A percentile compares a stretch with the other conserved stretches of the same genome.
These are phyloP conservation scores for Monosporascus sp. DNA, from an alignment of 2,329 filamentous ascomycete species.

Conservation along the genomic window DNA sequence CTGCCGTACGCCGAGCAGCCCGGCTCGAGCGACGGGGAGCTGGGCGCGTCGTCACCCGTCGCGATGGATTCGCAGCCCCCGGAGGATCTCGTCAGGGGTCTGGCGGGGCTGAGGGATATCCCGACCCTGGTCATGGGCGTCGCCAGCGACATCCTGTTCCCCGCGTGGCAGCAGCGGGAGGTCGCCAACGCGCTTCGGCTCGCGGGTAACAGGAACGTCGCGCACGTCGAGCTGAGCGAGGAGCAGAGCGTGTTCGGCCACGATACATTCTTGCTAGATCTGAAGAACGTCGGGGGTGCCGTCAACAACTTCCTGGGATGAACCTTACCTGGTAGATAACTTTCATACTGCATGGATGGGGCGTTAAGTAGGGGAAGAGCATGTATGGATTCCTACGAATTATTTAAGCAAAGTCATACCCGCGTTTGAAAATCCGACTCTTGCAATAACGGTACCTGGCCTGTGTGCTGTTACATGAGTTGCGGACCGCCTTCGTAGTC, in stretches of 20 bases:
- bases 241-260: slow-evolving; percentile 94
- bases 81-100: slow-evolving; percentile 71
- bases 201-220: slow-evolving; percentile 74
- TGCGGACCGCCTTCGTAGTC: too few relatives aligned
- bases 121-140: slow-evolving; percentile 89
- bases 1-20: slow-evolving; percentile 82
- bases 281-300: slow-evolving; percentile 85
- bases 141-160: slow-evolving; percentile 92
- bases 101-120: slow-evolving; percentile 66
- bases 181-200: slow-evolving; percentile 77
- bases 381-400: not conserved
- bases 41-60: slow-evolving; percentile 25
- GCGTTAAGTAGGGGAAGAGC: too few relatives aligned
- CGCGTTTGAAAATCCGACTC: not conserved
- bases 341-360: not conserved
- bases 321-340: not conserved
- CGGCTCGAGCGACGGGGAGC: slow-evolving; percentile 34
- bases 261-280: slow-evolving; percentile 89
- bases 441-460: too few relatives aligned
- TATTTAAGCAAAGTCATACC: not conserved
- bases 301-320: slow-evolving; percentile 72
- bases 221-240: slow-evolving; percentile 87
- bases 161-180: slow-evolving; percentile 95
- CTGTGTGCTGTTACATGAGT: too few relatives aligned
- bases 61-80: slow-evolving; percentile 52